Evolutionary conservation across 1,284 basidiomycete genomes (phyloP), one percentile per base, ranked within the genome.

Genomic region (Xerocomus minutiporus): DNA sequence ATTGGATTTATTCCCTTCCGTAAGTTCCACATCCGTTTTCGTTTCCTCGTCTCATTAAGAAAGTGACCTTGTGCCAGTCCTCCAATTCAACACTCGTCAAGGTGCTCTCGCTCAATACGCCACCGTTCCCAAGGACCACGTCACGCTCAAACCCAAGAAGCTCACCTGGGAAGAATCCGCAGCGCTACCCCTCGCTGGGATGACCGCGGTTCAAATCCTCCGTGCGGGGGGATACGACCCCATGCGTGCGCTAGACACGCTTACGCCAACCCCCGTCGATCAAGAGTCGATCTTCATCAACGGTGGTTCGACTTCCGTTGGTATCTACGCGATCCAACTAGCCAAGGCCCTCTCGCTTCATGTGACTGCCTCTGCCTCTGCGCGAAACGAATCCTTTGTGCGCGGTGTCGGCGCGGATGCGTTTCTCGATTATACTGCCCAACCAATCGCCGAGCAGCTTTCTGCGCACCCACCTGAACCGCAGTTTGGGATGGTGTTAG

Each of bases 281-380:
- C 75, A 76, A 1, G 78, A 80, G 56, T 73, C 71, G 0, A 70
- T 89, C 5, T 77, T 88, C 55, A 72, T 89, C 55, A 82, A 86
- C 43, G 86, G 87, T 0, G 86, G 83, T 0, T 82, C 79, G 17
- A 79, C 82, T 1, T 70, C 79, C 3, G 83, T 87, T 1, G 88
- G 86, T 0, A 73, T 74, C 26, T 76, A 77, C 53, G 84, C 80
- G 0, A 80, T 87, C 39, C 84, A 88, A 61, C 70, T 88, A 28
- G 83, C 84, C 2, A 84, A 83, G 56, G 72, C 75, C 1, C 72
- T 75, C 53, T 81, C 82, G 0, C 75, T 78, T 39, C 76, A 65
- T 9, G 83, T 88, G 1, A 73, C 79, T 8, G 76, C 77, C 0
- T 79, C 76, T 3, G 83, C 81, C 12, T 84, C 82, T 1, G 68